Conservation (phyloP, 169 alveolate genomes). For the Plasmodium vivax region DNA sequence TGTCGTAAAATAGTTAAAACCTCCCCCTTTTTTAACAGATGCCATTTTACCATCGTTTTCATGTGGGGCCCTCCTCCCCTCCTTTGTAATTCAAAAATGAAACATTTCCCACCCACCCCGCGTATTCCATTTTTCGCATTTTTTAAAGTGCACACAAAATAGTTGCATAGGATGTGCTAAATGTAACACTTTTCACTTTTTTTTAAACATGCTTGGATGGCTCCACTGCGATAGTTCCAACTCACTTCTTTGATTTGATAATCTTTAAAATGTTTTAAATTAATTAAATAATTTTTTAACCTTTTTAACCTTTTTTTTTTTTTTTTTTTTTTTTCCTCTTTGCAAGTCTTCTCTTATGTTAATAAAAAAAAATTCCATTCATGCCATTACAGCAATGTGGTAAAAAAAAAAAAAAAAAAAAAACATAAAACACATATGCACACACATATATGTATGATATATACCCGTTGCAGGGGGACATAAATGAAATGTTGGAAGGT, state of each 20-base stretch:
- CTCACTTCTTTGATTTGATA: not conserved
- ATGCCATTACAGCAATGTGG: not conserved
- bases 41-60: not conserved
- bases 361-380: not conserved
- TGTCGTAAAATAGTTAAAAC: not conserved
- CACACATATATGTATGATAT: not conserved
- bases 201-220: not conserved
- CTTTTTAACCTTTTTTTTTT: not conserved
- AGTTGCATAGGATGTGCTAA: not conserved
- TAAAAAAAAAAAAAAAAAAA: conserved; percentile 7
- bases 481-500: not conserved
- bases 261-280: not conserved
- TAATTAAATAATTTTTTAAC: conserved; percentile 1
- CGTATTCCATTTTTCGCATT: not conserved
- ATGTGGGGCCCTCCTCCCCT: not conserved
- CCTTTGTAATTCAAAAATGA: not conserved
- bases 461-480: not conserved
- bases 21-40: not conserved
- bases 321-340: conserved; percentile 19
- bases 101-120: not conserved
- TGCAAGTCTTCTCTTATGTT: conserved; percentile 3
- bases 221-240: not conserved
- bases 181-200: not conserved
- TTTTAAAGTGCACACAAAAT: not conserved
- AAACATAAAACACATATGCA: conserved; percentile 1